A percentile compares a stretch with the other conserved stretches of the same genome.
Conservation (phyloP, 2,329 filamentous ascomycete species). For the Cytospora schulzeri region DNA sequence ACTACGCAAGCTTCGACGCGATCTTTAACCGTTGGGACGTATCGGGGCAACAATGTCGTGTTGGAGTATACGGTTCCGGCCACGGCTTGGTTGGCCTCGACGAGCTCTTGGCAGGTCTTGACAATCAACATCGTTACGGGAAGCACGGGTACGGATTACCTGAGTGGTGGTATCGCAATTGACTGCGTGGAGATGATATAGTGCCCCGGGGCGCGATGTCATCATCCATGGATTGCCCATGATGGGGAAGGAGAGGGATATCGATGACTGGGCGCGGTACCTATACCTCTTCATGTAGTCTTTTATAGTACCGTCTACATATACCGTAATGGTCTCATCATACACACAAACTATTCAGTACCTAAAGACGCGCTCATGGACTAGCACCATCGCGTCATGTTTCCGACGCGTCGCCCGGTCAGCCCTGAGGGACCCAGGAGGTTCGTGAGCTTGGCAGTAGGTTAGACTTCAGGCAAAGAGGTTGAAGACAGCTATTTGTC, state of each 20-base stretch:
- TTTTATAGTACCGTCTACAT: background rate
- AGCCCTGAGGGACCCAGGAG: too few species aligned
- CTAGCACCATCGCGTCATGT: too few species aligned
- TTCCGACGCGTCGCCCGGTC: too few species aligned
- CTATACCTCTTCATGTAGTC: background rate
- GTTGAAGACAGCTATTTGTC: too few species aligned
- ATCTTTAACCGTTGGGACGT: constrained; percentile 39
- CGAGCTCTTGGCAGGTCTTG: constrained; percentile 35
- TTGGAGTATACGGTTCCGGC: constrained; percentile 35
- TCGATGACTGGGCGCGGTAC: too few species aligned
- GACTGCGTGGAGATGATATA: constrained; percentile 34
- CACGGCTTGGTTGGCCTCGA: constrained; percentile 34
- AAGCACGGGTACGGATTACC: constrained; percentile 33
- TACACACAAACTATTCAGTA: too few species aligned
- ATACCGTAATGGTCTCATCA: too few species aligned
- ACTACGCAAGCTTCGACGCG: constrained; percentile 37
- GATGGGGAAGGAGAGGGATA: too few species aligned
- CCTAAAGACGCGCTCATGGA: too few species aligned
- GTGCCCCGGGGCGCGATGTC: background rate
- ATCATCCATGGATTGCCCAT: too few species aligned
- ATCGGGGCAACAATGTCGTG: constrained; percentile 37
- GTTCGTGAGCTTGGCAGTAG: too few species aligned
- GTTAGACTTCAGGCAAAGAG: too few species aligned
- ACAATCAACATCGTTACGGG: constrained; percentile 37
- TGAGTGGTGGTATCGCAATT: constrained; percentile 37